A percentile compares a stretch with the other conserved stretches of the same genome.
phyloP scores from a whole-genome alignment of 345 rosid genomes.

The Hibiscus tridactylites region DNA sequence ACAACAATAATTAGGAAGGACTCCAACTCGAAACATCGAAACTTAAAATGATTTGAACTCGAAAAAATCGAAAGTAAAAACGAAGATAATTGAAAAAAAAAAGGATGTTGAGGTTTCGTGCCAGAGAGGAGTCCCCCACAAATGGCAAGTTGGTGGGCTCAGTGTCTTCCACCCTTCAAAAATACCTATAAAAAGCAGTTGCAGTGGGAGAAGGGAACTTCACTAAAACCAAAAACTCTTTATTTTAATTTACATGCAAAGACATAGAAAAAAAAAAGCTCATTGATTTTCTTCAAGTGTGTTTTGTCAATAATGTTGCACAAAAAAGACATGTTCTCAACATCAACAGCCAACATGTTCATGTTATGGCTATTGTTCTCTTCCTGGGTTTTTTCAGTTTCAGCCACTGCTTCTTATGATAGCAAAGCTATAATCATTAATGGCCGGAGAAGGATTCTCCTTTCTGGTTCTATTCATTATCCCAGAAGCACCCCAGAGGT shows the following conservation, averaged over 20 bases:
- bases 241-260: not conserved
- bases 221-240: slow-evolving; percentile 6
- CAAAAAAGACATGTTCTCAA: not conserved
- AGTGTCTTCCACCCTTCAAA: not conserved
- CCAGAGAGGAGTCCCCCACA: not conserved
- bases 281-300: not conserved
- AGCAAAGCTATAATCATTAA: slow-evolving; percentile 58
- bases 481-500: slow-evolving; percentile 98
- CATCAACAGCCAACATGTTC: not conserved
- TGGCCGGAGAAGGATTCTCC: slow-evolving; percentile 73
- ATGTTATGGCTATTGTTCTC: slow-evolving; percentile 16
- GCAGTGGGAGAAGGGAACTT: not conserved
- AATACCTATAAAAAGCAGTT: slow-evolving; percentile 17
- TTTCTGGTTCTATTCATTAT: slow-evolving; percentile 94
- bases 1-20: no score
- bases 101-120: not conserved
- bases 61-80: not conserved
- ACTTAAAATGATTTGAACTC: no score
- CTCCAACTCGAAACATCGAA: no score
- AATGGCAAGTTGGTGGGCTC: not conserved
- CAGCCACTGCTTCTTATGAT: slow-evolving; percentile 61
- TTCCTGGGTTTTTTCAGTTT: slow-evolving; percentile 33
- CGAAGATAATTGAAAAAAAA: not conserved
- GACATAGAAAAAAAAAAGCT: not conserved
- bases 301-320: not conserved